Base-by-base conservation (phyloP, 2,329 filamentous ascomycete genomes). In the Clarireedia paspali region DNA sequence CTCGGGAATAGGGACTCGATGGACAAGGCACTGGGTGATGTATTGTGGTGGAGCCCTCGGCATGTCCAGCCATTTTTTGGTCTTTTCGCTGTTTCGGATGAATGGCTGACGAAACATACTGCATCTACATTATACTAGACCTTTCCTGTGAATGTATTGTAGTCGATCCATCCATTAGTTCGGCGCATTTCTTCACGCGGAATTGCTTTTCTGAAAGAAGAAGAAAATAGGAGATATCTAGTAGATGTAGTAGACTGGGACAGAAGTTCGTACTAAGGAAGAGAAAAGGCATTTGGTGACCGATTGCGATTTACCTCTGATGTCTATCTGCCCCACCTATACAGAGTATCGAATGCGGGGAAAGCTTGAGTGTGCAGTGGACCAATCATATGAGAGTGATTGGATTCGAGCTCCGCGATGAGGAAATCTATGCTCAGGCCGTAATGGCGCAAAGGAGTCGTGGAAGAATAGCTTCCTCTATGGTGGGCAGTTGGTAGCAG, bases 101-200 rank as follows among this genome's bases (percentile, higher is more conserved):
- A 57, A 57, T 48, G 55, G 50, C 36, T 12, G 47, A 57, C 55
- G 55, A 57, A 36, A 15, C 27, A n/a, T n/a, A 30, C 3, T 20
- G 50, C 34, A 52, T 12, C 14, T 23, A 38, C 30, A 44, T 39
- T 24, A 26, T 30, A 24, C 14, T 12, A 30, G 27, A 9, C 1
- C 27, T 30, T 30, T 7, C 27, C 27, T 10, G 27, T 30, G 27
- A 30, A 10, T 10, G 3, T 10, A 30, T 7, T 4, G 10, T 30
- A 30, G 27, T 30, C 7, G 4, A 7, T 30, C 7, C 7, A 30
- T 10, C 27, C 2, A 30, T 30, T 9, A 9, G 10, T 30, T 30
- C 27, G 7, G 27, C 27, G 27, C 27, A 30, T 12, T 30, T 30
- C 27, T 9, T 30, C 27, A 30, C 10, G 27, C 27, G 27, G 27